Conservation (phyloP, 108 stramenopile genomes). For the Bacterosira constricta region DNA sequence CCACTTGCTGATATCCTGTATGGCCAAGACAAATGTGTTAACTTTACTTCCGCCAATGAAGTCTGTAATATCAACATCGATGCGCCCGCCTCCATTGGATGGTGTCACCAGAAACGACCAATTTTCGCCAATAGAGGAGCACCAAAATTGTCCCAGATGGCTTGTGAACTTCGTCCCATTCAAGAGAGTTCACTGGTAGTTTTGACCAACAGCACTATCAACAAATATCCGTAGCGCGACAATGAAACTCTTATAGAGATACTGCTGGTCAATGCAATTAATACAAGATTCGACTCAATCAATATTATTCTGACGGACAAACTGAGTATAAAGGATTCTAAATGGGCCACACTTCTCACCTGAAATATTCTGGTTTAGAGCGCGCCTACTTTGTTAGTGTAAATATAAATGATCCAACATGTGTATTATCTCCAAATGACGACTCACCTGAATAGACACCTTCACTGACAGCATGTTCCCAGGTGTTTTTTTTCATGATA, state of each 20-base stretch:
- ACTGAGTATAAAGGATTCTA: neutral
- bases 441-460: neutral
- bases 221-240: constrained; percentile 3
- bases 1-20: neutral
- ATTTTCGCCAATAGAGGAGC: neutral
- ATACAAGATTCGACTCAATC: constrained; percentile 4
- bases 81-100: neutral
- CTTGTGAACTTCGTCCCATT: constrained; percentile 12
- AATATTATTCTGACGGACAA: constrained; percentile 2
- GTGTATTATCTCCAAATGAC: neutral
- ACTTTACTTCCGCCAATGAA: neutral
- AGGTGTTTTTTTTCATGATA: neutral
- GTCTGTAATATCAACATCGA: constrained; percentile 16
- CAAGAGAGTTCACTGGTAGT: neutral
- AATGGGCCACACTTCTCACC: neutral
- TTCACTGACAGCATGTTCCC: neutral
- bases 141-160: constrained; percentile 13
- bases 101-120: constrained; percentile 8
- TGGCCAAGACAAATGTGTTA: neutral
- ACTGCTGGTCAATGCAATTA: neutral
- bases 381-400: neutral
- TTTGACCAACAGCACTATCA: constrained; percentile 9
- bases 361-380: neutral
- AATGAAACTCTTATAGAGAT: neutral
- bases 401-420: neutral